Conservation (phyloP, 768 basidiomycete species). For the Cyclocybe cylindracea region DNA sequence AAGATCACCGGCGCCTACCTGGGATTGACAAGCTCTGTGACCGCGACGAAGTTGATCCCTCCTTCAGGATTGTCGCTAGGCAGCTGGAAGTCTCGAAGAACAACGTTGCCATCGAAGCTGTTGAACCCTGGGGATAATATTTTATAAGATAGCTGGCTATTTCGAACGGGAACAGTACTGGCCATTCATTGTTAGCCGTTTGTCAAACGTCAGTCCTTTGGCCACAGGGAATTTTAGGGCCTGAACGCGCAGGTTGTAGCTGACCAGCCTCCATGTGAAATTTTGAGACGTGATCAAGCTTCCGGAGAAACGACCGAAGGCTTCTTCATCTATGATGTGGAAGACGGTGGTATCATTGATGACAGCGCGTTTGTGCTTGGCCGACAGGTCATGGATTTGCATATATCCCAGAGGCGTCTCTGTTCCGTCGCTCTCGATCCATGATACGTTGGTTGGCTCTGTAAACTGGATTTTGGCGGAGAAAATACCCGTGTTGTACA, state of each 20-base stretch:
- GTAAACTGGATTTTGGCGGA: slow-evolving; percentile 63
- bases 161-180: slow-evolving; percentile 1
- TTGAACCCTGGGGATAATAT: slow-evolving; percentile 46
- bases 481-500: slow-evolving; percentile 68
- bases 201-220: slow-evolving; percentile 66
- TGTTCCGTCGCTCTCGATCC: slow-evolving; percentile 50
- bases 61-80: slow-evolving; percentile 67
- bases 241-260: slow-evolving; percentile 57
- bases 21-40: slow-evolving; percentile 55
- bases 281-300: slow-evolving; percentile 64
- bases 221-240: slow-evolving; percentile 69
- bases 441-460: slow-evolving; percentile 56
- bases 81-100: slow-evolving; percentile 58
- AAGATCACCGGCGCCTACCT: slow-evolving; percentile 37
- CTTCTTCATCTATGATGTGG: slow-evolving; percentile 51
- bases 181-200: slow-evolving; percentile 60
- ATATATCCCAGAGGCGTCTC: slow-evolving; percentile 57
- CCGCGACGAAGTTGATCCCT: slow-evolving; percentile 65
- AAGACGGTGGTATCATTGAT: slow-evolving; percentile 65
- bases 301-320: slow-evolving; percentile 63
- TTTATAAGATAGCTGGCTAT: background rate
- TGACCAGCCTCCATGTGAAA: slow-evolving; percentile 69
- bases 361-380: slow-evolving; percentile 55
- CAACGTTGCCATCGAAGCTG: slow-evolving; percentile 58
- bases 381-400: slow-evolving; percentile 44